phyloP scores from a whole-genome alignment of 345 rosid genomes.

The Eucalyptus guilfoylei region DNA sequence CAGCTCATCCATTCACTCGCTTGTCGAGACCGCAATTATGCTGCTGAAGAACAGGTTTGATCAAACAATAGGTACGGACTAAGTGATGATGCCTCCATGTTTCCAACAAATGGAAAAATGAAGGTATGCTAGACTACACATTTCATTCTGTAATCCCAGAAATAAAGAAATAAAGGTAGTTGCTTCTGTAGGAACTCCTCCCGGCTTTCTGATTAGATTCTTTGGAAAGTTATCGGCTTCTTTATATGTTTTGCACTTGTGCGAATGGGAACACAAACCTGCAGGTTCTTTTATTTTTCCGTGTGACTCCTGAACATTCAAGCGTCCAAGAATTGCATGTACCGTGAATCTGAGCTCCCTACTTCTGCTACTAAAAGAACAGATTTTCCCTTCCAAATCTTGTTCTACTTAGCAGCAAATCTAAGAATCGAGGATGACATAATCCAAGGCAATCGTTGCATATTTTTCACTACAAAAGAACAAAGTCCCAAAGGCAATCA shows the following conservation, averaged over 20 bases:
- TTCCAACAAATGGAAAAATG: neutral
- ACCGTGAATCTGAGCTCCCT: neutral
- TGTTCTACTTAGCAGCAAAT: neutral
- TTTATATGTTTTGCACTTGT: neutral
- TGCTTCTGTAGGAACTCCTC: neutral
- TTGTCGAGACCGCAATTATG: conserved; percentile 18
- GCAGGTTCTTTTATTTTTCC: neutral
- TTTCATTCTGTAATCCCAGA: neutral
- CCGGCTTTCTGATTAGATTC: neutral
- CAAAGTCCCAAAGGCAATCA: neutral
- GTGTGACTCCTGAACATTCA: neutral
- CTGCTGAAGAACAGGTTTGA: neutral
- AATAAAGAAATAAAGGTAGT: neutral
- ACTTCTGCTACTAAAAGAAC: neutral
- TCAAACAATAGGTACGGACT: neutral
- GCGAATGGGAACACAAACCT: neutral
- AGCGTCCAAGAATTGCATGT: neutral
- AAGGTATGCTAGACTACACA: neutral
- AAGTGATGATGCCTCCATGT: neutral
- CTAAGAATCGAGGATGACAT: neutral
- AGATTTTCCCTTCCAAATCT: neutral
- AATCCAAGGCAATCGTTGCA: neutral
- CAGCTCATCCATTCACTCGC: conserved; percentile 43
- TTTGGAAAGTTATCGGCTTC: neutral
- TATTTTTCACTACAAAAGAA: neutral